phyloP scores from a whole-genome alignment of 139 green algal species.

The Gonium pectorale region DNA sequence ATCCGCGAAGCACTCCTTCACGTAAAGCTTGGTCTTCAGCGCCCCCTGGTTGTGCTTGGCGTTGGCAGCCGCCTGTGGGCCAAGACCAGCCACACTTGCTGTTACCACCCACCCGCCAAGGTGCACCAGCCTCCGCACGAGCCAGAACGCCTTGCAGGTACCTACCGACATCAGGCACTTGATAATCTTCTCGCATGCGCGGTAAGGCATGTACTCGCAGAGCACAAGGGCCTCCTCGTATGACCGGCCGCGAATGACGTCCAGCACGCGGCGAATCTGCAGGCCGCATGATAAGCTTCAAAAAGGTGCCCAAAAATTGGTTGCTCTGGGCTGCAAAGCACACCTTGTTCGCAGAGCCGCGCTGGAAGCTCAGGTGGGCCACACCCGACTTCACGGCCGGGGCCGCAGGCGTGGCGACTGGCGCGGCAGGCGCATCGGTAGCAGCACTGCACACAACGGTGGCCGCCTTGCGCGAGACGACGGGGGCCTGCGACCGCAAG shows the following conservation, averaged over 20 bases:
- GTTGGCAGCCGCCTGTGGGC: conserved; percentile 88
- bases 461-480: conserved; percentile 37
- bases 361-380: conserved; percentile 71
- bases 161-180: conserved; percentile 81
- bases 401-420: conserved; percentile 12
- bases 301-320: background rate
- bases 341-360: conserved; percentile 82
- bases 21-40: conserved; percentile 87
- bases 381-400: conserved; percentile 55
- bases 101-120: too few relatives aligned
- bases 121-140: too few relatives aligned
- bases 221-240: conserved; percentile 97
- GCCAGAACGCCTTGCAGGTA: too few relatives aligned
- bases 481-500: conserved; percentile 52
- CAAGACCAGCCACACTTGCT: too few relatives aligned
- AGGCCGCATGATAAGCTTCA: background rate
- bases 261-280: conserved; percentile 92
- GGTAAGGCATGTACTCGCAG: conserved; percentile 95
- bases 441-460: conserved; percentile 59
- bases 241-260: conserved; percentile 88
- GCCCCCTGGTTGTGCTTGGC: conserved; percentile 95
- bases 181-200: conserved; percentile 81
- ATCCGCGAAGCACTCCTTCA: conserved; percentile 88
- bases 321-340: background rate
- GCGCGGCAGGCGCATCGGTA: conserved; percentile 52